Conservation (phyloP, 805 yeast species). For the Wickerhamomyces strasburgensis region DNA sequence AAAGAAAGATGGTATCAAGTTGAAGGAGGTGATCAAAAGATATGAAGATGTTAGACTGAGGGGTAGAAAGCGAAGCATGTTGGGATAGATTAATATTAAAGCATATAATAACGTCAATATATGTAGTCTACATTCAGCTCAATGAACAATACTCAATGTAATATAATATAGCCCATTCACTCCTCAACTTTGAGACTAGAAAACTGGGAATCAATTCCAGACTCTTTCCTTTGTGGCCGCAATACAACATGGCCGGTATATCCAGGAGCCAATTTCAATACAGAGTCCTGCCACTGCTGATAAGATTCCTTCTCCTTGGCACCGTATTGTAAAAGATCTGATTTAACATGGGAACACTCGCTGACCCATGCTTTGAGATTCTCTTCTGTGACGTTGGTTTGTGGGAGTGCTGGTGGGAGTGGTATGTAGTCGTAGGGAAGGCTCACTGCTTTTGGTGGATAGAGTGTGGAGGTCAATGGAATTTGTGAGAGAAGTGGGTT, state of each 20-base stretch:
- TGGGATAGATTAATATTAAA: slow-evolving; percentile 45
- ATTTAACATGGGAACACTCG: slow-evolving; percentile 29
- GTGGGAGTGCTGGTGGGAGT: slow-evolving; percentile 31
- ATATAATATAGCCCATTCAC: slow-evolving; percentile 18
- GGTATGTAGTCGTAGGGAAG: slow-evolving; percentile 43
- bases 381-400: slow-evolving; percentile 25
- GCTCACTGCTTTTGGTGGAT: slow-evolving; percentile 52
- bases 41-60: slow-evolving; percentile 82
- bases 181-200: slow-evolving; percentile 19
- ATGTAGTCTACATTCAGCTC: no score
- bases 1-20: slow-evolving; percentile 34
- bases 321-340: slow-evolving; percentile 24
- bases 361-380: slow-evolving; percentile 28
- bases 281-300: slow-evolving; percentile 29
- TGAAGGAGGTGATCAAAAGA: slow-evolving; percentile 53
- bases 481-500: slow-evolving; percentile 26
- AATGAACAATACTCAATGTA: no score
- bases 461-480: slow-evolving; percentile 47
- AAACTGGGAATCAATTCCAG: slow-evolving; percentile 1
- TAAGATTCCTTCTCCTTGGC: slow-evolving; percentile 21
- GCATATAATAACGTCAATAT: slow-evolving; percentile 1
- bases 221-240: slow-evolving; percentile 16
- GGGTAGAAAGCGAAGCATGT: slow-evolving; percentile 93
- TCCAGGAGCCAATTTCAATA: slow-evolving; percentile 37
- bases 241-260: slow-evolving; percentile 28